Percentiles rank a stretch among this genome's conserved stretches.
Evolutionary conservation across 371 early-diverging fungal genomes (phyloP).

Genomic region (Syncephalis fuscata): DNA sequence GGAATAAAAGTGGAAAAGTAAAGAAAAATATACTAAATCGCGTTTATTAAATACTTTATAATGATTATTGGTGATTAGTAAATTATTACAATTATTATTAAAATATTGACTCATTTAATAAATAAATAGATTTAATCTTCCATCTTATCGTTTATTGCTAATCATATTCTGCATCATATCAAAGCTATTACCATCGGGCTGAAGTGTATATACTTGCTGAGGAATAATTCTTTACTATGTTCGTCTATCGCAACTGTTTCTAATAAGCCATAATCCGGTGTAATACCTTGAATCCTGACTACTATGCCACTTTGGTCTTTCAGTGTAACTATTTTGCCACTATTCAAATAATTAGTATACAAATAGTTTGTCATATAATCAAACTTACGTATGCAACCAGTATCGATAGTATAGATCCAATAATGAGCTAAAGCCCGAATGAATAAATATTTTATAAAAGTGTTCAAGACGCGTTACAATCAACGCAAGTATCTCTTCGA

Average conservation of each 20-base stretch:
- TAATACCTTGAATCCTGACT: slow-evolving; percentile 61
- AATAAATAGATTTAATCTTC: too few relatives aligned
- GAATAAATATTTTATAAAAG: slow-evolving; percentile 47
- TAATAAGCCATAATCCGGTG: slow-evolving; percentile 55
- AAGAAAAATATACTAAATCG: too few relatives aligned
- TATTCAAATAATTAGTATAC: slow-evolving; percentile 7
- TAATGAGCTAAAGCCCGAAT: slow-evolving; percentile 42
- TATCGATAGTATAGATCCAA: slow-evolving; percentile 48
- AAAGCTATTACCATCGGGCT: slow-evolving; percentile 92
- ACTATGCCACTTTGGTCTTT: slow-evolving; percentile 26
- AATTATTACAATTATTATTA: too few relatives aligned
- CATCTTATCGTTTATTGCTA: slow-evolving; percentile 31
- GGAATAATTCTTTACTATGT: slow-evolving; percentile 9
- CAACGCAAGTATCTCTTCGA: slow-evolving; percentile 57
- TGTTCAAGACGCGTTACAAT: slow-evolving; percentile 56
- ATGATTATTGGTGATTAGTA: too few relatives aligned
- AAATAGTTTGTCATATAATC: background rate
- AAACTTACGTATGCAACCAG: slow-evolving; percentile 71
- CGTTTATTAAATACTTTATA: too few relatives aligned
- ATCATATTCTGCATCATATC: slow-evolving; percentile 89
- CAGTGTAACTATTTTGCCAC: slow-evolving; percentile 49
- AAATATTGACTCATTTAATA: too few relatives aligned
- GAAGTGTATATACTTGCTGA: slow-evolving; percentile 39
- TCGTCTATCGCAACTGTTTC: slow-evolving; percentile 38
- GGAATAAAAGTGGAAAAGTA: too few relatives aligned